Conservation (phyloP, 2,329 filamentous ascomycete genomes). For the Ascochyta rabiei region DNA sequence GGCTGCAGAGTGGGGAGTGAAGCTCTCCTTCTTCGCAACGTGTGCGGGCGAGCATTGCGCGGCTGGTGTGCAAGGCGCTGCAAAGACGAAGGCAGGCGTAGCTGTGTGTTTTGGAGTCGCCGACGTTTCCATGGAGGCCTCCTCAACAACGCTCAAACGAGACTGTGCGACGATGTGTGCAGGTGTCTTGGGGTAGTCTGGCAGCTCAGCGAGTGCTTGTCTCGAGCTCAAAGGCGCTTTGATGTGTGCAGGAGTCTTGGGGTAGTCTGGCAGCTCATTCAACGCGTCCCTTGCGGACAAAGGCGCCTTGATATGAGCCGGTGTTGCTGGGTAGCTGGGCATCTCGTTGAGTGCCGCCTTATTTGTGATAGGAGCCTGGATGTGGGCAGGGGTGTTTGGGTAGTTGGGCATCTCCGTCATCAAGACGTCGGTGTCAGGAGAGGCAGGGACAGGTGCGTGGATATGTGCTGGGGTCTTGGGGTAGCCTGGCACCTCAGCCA, state of each 20-base stretch:
- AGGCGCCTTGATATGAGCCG: constrained; percentile 24
- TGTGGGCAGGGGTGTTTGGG: constrained; percentile 17
- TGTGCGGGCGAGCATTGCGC: constrained; percentile 14
- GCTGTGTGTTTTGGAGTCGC: background rate
- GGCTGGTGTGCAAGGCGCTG: constrained; percentile 11
- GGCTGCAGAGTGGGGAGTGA: constrained; percentile 1
- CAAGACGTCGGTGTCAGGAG: constrained; percentile 4
- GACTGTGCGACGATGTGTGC: constrained; percentile 10
- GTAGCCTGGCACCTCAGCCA: constrained; percentile 31
- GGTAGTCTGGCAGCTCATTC: constrained; percentile 31
- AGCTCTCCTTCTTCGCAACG: constrained; percentile 11
- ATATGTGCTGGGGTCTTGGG: constrained; percentile 30
- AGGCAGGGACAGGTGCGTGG: constrained; percentile 8
- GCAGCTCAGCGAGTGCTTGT: constrained; percentile 31
- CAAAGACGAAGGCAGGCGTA: constrained; percentile 4
- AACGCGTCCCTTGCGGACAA: constrained; percentile 25
- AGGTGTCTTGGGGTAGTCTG: constrained; percentile 20
- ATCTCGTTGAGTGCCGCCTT: constrained; percentile 18
- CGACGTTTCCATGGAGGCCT: constrained; percentile 10
- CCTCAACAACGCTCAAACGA: constrained; percentile 9
- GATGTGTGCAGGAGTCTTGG: constrained; percentile 33
- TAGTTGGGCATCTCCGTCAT: constrained; percentile 23
- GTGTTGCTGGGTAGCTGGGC: constrained; percentile 25
- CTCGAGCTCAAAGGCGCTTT: constrained; percentile 25
- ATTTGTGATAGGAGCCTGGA: constrained; percentile 9